Base-by-base conservation (phyloP, 1,284 basidiomycete genomes). In the Sporisorium reilianum region DNA sequence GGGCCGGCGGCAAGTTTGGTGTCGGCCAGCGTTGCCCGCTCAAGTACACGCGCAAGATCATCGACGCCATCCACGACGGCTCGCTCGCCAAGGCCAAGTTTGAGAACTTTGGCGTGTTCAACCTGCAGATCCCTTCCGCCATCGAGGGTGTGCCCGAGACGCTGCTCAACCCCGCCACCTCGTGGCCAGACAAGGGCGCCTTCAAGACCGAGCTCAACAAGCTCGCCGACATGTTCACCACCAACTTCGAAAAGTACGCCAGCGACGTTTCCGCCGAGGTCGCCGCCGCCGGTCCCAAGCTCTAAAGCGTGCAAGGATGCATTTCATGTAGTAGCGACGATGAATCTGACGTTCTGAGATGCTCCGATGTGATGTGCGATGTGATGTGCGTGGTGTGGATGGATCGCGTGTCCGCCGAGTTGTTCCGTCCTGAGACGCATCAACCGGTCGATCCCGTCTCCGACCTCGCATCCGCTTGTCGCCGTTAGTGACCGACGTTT, bases 11-110 rank as follows among this genome's bases (percentile, higher is more conserved):
- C 86, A 95, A 94, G 87, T 99, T 91, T 85, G 96, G 96, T 63
- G 86, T 86, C 34, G 86, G 86, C 51, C 75, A 80, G 55, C 77
- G 84, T 34, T 85, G 84, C 78, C 82, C 84, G 16, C 78, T 85
- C 64, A 84, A 84, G 75, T 83, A 92, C 88, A 98, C 96, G 45
- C 93, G 96, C 64, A 91, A 91, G 72, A 98, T 98, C 86, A 92
- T 99, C 86, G 94, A 97, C 86, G 92, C 95, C 48, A 95, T 99
- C 85, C 97, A 99, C 89, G 91, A 93, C 72, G 96, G 96, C 70
- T 90, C 91, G 83, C 91, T 99, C 78, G 87, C 91, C 81, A 89
- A 92, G 85, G 92, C 93, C 75, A 90, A 95, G 85, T 98, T 88
- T 86, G 91, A 94, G 88, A 92, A 87, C 78, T 96, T 97, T 50